Evolutionary conservation across 2,329 filamentous ascomycete species (phyloP), one percentile per base, ranked within the genome.

Genomic region (Colletotrichum sp.): DNA sequence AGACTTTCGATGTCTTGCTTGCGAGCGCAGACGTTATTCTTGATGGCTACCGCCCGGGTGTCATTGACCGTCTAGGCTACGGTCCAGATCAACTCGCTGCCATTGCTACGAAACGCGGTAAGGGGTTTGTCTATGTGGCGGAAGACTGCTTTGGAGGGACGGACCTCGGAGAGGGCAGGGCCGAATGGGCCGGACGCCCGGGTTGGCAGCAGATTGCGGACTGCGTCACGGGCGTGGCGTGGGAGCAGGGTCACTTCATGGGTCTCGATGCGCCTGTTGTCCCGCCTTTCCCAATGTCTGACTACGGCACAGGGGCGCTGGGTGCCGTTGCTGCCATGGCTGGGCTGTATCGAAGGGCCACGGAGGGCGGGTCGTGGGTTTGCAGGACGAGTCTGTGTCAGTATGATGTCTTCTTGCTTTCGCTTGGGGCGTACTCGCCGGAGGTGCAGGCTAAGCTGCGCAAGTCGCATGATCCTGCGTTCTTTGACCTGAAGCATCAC

Each of bases 181-280:
- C 78, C 2, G 90, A 91, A 73, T 93, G 91, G 91, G 87, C 89
- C 1, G 84, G 83, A 32, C 86, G 91, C 15, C 88, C 91, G 13
- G 92, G 92, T 16, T 93, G 92, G 92, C 92, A 92, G 79, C 90
- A 92, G 79, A 92, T 92, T 69, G 91, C 91, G 36, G 92, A 93
- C 81, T 91, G 89, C 71, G 90, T 90, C 72, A 88, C 89, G 7
- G 88, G 88, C 12, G 84, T 89, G 6, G 88, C 88, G 3, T 90
- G 87, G 87, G 85, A 84, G 10, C 89, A 91, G 80, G 89, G 89
- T 28, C 78, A 82, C 36, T 87, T 88, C 73, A 90, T 91, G 89
- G 88, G 87, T 4, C 80, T 90, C 18, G 79, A 87, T 30, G 90
- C 92, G 79, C 91, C 91, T 26, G 88, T 92, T 2, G 89, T 92